A percentile compares a stretch with the other conserved stretches of the same genome.
These are phyloP conservation scores for Pyrus hybrid DNA, from an alignment of 331 rosid genomes.

Conservation along the genomic window DNA sequence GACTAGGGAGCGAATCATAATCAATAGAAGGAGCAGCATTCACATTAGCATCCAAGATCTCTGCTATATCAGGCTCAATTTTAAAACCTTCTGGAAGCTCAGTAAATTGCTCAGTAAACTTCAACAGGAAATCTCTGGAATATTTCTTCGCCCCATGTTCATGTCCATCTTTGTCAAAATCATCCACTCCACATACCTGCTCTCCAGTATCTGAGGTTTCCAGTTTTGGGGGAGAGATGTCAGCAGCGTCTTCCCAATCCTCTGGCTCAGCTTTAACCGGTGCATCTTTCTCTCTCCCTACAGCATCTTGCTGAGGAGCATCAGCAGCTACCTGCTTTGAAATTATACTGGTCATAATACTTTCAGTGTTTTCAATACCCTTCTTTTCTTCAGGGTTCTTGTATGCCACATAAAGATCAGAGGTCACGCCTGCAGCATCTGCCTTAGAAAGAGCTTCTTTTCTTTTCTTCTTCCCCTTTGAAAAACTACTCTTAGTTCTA, in stretches of 20 bases:
- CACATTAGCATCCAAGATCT: constrained; percentile 22
- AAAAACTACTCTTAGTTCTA: constrained; percentile 30
- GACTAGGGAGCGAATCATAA: constrained; percentile 47
- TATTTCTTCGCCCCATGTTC: constrained; percentile 50
- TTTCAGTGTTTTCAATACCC: constrained; percentile 35
- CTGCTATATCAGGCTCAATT: constrained; percentile 32
- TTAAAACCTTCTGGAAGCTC: constrained; percentile 58
- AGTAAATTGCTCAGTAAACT: constrained; percentile 46
- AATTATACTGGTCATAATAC: constrained; percentile 13
- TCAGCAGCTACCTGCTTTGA: constrained; percentile 31
- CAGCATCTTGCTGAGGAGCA: constrained; percentile 28
- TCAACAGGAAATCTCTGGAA: constrained; percentile 81
- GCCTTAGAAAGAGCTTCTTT: constrained; percentile 65
- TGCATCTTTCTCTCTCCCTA: constrained; percentile 18
- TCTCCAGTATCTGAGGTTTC: constrained; percentile 39
- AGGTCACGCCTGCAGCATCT: constrained; percentile 79
- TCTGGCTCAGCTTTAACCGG: constrained; percentile 61
- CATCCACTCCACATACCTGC: constrained; percentile 4
- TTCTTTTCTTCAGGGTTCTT: constrained; percentile 87
- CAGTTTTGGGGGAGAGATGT: constrained; percentile 60
- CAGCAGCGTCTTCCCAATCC: constrained; percentile 97
- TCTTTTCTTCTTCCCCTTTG: constrained; percentile 49
- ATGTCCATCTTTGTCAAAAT: constrained; percentile 32
- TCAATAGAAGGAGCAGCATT: constrained; percentile 14
- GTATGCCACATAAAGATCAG: constrained; percentile 90